A percentile compares a stretch with the other conserved stretches of the same genome.
Conservation (phyloP, 2,329 filamentous ascomycete species). For the Penicillium sp. region DNA sequence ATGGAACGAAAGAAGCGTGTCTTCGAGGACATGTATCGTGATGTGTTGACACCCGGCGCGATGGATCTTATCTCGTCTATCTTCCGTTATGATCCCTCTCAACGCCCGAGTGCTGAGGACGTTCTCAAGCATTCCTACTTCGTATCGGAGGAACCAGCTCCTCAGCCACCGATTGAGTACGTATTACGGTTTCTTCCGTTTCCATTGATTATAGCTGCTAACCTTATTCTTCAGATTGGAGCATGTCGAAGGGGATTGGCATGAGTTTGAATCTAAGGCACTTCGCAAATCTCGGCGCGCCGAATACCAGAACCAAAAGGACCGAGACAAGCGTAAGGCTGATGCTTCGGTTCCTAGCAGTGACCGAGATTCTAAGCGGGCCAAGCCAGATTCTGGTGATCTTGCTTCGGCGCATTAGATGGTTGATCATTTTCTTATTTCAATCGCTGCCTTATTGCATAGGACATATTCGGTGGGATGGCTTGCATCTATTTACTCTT, state of each 20-base stretch:
- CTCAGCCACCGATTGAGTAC: slow-evolving; percentile 77
- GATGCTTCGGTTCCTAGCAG: slow-evolving; percentile 32
- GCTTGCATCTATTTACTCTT: slow-evolving; percentile 19
- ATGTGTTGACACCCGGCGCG: slow-evolving; percentile 71
- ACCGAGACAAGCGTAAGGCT: slow-evolving; percentile 46
- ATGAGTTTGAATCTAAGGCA: slow-evolving; percentile 97
- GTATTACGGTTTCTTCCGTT: slow-evolving; percentile 35
- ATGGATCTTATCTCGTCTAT: slow-evolving; percentile 79
- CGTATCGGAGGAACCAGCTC: slow-evolving; percentile 69
- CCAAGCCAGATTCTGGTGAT: slow-evolving; percentile 31
- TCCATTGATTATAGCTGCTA: not conserved
- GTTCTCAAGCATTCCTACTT: slow-evolving; percentile 89
- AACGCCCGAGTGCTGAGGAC: slow-evolving; percentile 76
- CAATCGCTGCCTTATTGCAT: slow-evolving; percentile 10
- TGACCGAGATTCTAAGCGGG: slow-evolving; percentile 43
- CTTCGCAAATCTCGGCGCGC: slow-evolving; percentile 63
- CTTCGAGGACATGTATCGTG: slow-evolving; percentile 79
- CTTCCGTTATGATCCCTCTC: slow-evolving; percentile 83
- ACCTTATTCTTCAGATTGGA: slow-evolving; percentile 57
- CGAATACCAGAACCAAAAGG: slow-evolving; percentile 47
- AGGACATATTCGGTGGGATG: slow-evolving; percentile 12
- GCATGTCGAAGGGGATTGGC: slow-evolving; percentile 88
- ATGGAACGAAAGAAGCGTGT: slow-evolving; percentile 66
- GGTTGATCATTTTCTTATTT: not conserved
- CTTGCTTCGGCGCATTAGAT: slow-evolving; percentile 1